A percentile compares a stretch with the other conserved stretches of the same genome.
Conservation (phyloP, 805 yeast genomes). For the Myxozyma vanderwaltii region DNA sequence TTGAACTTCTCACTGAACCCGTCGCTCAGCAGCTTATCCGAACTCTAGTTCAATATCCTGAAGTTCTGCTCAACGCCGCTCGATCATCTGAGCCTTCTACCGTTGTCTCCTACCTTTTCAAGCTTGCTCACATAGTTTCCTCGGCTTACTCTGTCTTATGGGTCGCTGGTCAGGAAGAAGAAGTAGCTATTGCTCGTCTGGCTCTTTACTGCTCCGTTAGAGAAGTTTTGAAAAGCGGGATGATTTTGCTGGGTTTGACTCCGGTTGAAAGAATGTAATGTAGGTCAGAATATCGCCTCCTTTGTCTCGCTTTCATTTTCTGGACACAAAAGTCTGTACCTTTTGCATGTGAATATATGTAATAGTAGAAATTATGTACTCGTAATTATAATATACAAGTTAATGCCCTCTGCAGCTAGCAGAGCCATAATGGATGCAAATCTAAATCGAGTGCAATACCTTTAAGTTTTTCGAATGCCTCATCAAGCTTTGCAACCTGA, state of each 20-base stretch:
- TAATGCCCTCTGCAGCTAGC: too few species aligned
- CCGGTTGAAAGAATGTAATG: conserved; percentile 97
- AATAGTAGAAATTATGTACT: too few species aligned
- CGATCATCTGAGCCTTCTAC: conserved; percentile 92
- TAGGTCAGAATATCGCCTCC: neutral
- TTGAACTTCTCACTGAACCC: conserved; percentile 65
- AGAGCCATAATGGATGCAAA: conserved; percentile 9
- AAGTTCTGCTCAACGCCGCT: conserved; percentile 76
- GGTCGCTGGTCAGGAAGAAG: conserved; percentile 94
- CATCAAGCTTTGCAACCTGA: neutral
- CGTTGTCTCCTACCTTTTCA: conserved; percentile 89
- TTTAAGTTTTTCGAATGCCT: neutral
- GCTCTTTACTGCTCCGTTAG: conserved; percentile 89
- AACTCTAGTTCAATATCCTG: conserved; percentile 86
- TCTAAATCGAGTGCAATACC: conserved; percentile 2
- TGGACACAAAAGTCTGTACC: neutral
- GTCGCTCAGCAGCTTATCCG: conserved; percentile 73
- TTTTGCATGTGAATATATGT: too few species aligned
- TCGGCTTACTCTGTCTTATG: conserved; percentile 94
- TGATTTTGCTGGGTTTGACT: conserved; percentile 84
- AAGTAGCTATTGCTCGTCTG: conserved; percentile 84
- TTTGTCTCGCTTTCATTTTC: neutral
- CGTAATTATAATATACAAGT: too few species aligned
- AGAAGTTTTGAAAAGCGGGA: conserved; percentile 86
- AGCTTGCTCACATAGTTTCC: conserved; percentile 88